phyloP scores from a whole-genome alignment of 2,329 filamentous ascomycete genomes.

The Fusarium sp. region DNA sequence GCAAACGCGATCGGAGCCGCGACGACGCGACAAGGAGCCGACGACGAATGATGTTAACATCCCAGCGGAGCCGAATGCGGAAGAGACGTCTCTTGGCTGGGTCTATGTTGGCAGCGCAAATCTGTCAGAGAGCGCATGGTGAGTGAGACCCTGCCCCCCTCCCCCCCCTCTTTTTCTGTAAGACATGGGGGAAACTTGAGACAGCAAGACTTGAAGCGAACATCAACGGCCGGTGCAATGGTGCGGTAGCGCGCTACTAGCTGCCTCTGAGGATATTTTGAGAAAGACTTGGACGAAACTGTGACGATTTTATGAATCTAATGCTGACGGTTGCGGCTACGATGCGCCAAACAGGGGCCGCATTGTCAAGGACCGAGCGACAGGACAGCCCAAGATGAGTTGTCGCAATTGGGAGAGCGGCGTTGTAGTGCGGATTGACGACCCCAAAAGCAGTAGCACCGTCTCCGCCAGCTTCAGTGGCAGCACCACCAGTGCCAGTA shows the following conservation, averaged over 20 bases:
- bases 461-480: slow-evolving; percentile 32
- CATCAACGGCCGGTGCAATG: slow-evolving; percentile 39
- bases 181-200: slow-evolving; percentile 46
- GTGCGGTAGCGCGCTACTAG: slow-evolving; percentile 34
- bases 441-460: slow-evolving; percentile 34
- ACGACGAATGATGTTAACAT: slow-evolving; percentile 3
- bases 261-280: slow-evolving; percentile 37
- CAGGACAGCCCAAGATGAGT: slow-evolving; percentile 80
- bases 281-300: slow-evolving; percentile 37
- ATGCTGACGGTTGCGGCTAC: slow-evolving; percentile 43
- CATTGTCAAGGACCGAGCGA: slow-evolving; percentile 77
- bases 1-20: slow-evolving; percentile 34
- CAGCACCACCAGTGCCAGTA: slow-evolving; percentile 24
- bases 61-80: slow-evolving; percentile 40
- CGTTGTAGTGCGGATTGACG: slow-evolving; percentile 77
- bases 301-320: slow-evolving; percentile 44
- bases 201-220: slow-evolving; percentile 41
- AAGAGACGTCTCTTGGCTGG: slow-evolving; percentile 68
- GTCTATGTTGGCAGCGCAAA: slow-evolving; percentile 93
- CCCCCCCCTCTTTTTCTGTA: slow-evolving; percentile 33
- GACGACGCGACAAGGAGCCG: slow-evolving; percentile 24
- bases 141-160: slow-evolving; percentile 50
- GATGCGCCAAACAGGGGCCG: slow-evolving; percentile 74
- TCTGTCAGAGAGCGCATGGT: slow-evolving; percentile 94
- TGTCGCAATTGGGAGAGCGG: slow-evolving; percentile 98